Conservation (phyloP, 2,329 filamentous ascomycete genomes). For the Talaromyces funiculosus region DNA sequence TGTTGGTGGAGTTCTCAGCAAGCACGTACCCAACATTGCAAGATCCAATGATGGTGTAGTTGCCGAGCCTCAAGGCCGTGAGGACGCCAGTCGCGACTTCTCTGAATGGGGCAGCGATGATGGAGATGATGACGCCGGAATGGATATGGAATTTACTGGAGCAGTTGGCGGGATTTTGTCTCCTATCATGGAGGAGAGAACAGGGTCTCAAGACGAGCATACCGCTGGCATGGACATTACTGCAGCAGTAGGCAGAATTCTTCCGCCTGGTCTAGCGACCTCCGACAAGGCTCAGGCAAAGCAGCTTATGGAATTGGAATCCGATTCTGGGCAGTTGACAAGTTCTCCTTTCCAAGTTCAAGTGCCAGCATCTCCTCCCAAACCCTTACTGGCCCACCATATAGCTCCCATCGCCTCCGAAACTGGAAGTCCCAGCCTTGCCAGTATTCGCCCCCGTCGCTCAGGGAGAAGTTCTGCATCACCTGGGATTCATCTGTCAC, state of each 20-base stretch:
- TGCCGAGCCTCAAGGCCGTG: conserved; percentile 14
- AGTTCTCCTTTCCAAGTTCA: conserved; percentile 45
- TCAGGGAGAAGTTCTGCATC: conserved; percentile 44
- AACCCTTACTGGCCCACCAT: conserved; percentile 26
- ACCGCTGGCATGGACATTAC: conserved; percentile 66
- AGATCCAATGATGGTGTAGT: background rate
- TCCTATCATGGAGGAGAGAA: conserved; percentile 32
- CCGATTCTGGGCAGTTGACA: conserved; percentile 42
- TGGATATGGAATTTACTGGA: conserved; percentile 58
- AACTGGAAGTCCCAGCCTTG: conserved; percentile 52
- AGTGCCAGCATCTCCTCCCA: conserved; percentile 27
- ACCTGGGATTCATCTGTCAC: conserved; percentile 41
- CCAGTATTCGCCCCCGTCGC: conserved; percentile 46
- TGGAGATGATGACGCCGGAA: conserved; percentile 28
- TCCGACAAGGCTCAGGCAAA: conserved; percentile 48
- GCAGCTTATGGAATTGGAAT: conserved; percentile 56
- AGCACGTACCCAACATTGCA: conserved; percentile 15
- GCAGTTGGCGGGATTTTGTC: conserved; percentile 42
- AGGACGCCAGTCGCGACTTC: conserved; percentile 19
- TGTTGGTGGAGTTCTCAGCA: conserved; percentile 38
- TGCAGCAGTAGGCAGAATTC: conserved; percentile 57
- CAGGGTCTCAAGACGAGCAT: conserved; percentile 34
- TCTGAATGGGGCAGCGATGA: conserved; percentile 20
- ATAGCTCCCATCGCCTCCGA: conserved; percentile 41
- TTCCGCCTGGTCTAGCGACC: conserved; percentile 39